These are phyloP conservation scores for Penicillium sp. DNA, from an alignment of 2,329 filamentous ascomycete genomes.

Conservation along the genomic window DNA sequence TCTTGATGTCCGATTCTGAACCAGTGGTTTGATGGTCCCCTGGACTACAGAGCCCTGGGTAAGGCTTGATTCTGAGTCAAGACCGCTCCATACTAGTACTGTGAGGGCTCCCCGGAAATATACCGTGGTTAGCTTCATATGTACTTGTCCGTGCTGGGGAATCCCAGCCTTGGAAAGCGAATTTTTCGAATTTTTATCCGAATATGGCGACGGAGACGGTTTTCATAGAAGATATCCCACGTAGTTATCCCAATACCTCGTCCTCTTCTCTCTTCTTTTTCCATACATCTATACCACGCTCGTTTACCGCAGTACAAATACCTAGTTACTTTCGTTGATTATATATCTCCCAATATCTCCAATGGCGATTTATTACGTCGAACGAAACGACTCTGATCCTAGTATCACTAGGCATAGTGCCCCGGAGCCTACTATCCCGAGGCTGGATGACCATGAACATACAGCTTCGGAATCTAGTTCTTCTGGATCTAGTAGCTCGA, in stretches of 20 bases:
- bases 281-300: background rate
- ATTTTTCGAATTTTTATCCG: background rate
- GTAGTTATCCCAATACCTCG: background rate
- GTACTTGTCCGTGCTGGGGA: background rate
- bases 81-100: background rate
- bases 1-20: background rate
- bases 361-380: constrained; percentile 1
- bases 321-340: background rate
- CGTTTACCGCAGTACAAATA: background rate
- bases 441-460: constrained; percentile 3
- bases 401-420: background rate
- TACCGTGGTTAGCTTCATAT: background rate
- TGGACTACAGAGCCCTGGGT: background rate
- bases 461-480: background rate
- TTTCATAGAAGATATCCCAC: background rate
- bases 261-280: background rate
- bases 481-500: background rate
- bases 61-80: background rate
- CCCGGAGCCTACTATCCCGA: background rate
- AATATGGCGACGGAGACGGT: background rate
- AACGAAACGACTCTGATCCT: background rate
- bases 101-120: background rate
- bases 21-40: background rate
- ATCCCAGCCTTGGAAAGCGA: no score
- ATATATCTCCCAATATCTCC: background rate